These are phyloP conservation scores for Saccharomyces hybrid DNA, from an alignment of 1,139 yeast genomes.

Conservation along the genomic window DNA sequence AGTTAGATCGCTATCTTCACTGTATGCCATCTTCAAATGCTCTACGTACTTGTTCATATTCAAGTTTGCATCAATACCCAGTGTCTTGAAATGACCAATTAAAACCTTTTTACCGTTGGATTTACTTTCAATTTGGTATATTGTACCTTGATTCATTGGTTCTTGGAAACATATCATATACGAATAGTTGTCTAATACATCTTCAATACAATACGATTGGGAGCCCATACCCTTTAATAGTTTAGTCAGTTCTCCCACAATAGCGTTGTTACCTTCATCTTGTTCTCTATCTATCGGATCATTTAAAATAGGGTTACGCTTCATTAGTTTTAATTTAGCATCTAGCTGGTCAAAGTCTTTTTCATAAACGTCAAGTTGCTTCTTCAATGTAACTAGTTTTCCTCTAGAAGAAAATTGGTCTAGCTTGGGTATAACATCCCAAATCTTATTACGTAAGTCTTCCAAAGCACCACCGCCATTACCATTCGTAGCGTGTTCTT, in stretches of 20 bases:
- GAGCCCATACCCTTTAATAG: conserved; percentile 9
- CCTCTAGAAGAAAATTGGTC: not conserved
- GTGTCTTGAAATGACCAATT: conserved; percentile 19
- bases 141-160: conserved; percentile 7
- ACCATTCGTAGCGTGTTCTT: not conserved
- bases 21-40: conserved; percentile 16
- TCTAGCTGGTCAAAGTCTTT: no score
- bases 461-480: not conserved
- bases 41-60: conserved; percentile 15
- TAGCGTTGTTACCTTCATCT: not conserved
- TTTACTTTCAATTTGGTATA: conserved; percentile 20
- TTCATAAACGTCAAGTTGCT: not conserved
- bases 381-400: not conserved
- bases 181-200: conserved; percentile 18
- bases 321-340: not conserved
- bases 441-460: conserved; percentile 6
- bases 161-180: conserved; percentile 23
- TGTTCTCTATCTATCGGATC: not conserved
- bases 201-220: conserved; percentile 8
- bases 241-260: conserved; percentile 7
- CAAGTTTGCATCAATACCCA: conserved; percentile 12
- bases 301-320: no score
- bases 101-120: conserved; percentile 16
- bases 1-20: conserved; percentile 18
- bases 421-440: conserved; percentile 6